Conservation (phyloP, 2,329 filamentous ascomycete genomes). For the Mollisiaceae sp. region DNA sequence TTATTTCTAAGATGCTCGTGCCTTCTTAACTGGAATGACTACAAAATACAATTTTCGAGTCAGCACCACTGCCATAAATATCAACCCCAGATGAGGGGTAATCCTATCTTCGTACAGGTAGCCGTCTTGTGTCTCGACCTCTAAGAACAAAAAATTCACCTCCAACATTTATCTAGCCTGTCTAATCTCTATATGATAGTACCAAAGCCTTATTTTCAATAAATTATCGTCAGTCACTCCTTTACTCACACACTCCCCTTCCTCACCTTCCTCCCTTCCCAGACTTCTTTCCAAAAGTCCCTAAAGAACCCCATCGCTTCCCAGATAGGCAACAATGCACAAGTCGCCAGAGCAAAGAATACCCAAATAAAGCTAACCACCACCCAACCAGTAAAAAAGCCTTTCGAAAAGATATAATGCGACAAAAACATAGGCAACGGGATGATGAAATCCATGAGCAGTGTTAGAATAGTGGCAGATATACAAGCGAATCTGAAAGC, state of each 20-base stretch:
- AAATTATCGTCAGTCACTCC: background rate
- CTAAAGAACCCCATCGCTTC: constrained; percentile 13
- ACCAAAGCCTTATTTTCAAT: background rate
- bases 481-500: constrained; percentile 7
- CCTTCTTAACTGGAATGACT: too few species aligned
- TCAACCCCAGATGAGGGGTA: too few species aligned
- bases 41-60: too few species aligned
- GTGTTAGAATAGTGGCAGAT: constrained; percentile 6
- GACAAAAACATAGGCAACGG: constrained; percentile 12
- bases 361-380: constrained; percentile 13
- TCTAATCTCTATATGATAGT: background rate
- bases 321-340: constrained; percentile 14
- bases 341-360: constrained; percentile 12
- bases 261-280: constrained; percentile 39
- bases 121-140: too few species aligned
- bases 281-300: constrained; percentile 53
- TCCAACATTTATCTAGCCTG: too few species aligned
- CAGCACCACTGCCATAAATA: too few species aligned
- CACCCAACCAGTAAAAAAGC: constrained; percentile 11
- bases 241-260: constrained; percentile 25
- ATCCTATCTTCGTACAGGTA: too few species aligned
- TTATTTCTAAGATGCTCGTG: too few species aligned
- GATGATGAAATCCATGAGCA: constrained; percentile 13
- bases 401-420: constrained; percentile 15
- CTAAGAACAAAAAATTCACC: too few species aligned